Conservation (phyloP, 2,329 filamentous ascomycete species). For the Phaeoacremonium minimum region DNA sequence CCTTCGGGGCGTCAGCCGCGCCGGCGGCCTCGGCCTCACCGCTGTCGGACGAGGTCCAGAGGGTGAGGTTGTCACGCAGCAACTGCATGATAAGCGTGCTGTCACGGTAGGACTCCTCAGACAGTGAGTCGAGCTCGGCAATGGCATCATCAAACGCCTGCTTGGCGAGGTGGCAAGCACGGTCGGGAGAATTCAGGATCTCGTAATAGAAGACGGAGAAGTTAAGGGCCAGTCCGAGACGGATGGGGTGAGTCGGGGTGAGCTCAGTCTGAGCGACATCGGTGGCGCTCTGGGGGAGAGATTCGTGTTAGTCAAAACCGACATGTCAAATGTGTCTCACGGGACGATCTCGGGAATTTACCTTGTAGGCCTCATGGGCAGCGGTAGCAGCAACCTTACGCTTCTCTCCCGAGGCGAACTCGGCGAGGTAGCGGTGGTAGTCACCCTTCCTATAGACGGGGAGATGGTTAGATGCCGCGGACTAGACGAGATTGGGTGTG, state of each 20-base stretch:
- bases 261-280: conserved; percentile 87
- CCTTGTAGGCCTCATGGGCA: conserved; percentile 96
- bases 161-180: conserved; percentile 96
- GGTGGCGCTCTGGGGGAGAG: conserved; percentile 51
- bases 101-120: conserved; percentile 97
- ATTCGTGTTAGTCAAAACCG: neutral
- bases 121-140: conserved; percentile 93
- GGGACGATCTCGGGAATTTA: conserved; percentile 13
- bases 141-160: conserved; percentile 95
- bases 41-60: conserved; percentile 94
- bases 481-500: conserved; percentile 2
- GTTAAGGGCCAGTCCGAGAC: conserved; percentile 87
- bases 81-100: conserved; percentile 99
- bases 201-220: conserved; percentile 99
- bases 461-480: conserved; percentile 7
- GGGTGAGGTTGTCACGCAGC: conserved; percentile 93
- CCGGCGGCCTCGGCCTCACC: conserved; percentile 68
- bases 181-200: conserved; percentile 97
- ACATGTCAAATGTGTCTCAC: neutral
- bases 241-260: conserved; percentile 88
- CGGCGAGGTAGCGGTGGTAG: conserved; percentile 97
- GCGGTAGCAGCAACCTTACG: conserved; percentile 92
- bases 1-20: conserved; percentile 56
- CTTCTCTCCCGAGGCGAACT: conserved; percentile 92
- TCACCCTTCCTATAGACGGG: conserved; percentile 80